Conservation (phyloP, 176 grass and related monocot species). For the Oryza glaberrima region DNA sequence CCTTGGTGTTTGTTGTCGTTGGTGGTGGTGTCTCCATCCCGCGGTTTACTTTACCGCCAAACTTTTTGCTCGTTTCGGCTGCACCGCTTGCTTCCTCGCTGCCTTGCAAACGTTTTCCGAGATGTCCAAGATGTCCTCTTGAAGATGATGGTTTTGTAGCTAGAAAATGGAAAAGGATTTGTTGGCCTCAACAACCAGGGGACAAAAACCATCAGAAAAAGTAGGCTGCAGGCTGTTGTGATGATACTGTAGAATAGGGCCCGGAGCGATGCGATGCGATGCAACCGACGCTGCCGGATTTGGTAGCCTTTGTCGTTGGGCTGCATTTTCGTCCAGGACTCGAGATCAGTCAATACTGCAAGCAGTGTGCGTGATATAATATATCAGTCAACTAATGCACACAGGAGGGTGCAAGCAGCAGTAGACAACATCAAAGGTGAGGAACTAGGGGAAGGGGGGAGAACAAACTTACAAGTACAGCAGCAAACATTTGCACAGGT, state of each 20-base stretch:
- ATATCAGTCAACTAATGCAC: neutral
- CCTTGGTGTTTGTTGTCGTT: too few species aligned
- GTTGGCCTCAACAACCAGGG: neutral
- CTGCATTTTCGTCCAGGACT: too few species aligned
- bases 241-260: neutral
- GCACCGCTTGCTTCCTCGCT: too few species aligned
- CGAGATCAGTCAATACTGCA: neutral
- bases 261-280: neutral
- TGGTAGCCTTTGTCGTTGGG: neutral
- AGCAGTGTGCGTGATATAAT: neutral
- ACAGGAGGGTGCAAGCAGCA: too few species aligned
- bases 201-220: neutral
- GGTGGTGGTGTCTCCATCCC: too few species aligned
- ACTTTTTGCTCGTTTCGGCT: too few species aligned
- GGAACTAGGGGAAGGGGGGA: too few species aligned
- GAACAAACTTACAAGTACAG: neutral
- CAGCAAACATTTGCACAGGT: neutral
- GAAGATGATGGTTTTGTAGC: too few species aligned
- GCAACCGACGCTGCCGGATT: neutral
- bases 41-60: too few species aligned
- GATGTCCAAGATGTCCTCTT: too few species aligned
- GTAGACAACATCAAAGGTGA: neutral
- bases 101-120: too few species aligned
- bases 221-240: neutral
- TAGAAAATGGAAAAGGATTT: neutral